These are phyloP conservation scores for Colletotrichum melonis DNA, from an alignment of 2,329 filamentous ascomycete species.

Conservation along the genomic window DNA sequence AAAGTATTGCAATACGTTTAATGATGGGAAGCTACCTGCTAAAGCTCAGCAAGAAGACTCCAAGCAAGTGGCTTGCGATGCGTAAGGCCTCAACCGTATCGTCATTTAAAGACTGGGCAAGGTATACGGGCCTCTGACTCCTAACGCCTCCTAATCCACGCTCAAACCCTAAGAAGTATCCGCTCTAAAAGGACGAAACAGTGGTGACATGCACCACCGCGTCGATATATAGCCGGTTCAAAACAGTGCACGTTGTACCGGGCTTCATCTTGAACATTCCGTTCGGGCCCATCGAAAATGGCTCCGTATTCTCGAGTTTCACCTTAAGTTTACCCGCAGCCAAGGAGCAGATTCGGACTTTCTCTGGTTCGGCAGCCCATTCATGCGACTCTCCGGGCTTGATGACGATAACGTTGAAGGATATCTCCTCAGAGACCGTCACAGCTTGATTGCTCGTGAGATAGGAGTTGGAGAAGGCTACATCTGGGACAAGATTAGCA, in stretches of 20 bases:
- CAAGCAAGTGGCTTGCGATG: neutral
- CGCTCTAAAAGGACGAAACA: constrained; percentile 33
- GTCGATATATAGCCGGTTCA: constrained; percentile 58
- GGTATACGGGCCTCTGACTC: too few species aligned
- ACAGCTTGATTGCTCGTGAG: constrained; percentile 50
- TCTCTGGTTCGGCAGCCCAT: constrained; percentile 44
- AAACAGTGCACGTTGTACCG: constrained; percentile 49
- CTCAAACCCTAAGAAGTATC: neutral
- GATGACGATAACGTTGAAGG: constrained; percentile 54
- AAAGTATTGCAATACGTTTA: neutral
- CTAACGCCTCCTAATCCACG: too few species aligned
- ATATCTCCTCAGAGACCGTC: constrained; percentile 49
- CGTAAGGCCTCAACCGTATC: neutral
- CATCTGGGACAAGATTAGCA: constrained; percentile 42
- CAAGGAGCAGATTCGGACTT: constrained; percentile 53
- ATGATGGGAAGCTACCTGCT: neutral
- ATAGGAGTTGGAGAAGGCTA: constrained; percentile 58
- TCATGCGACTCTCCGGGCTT: constrained; percentile 50
- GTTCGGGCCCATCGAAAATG: constrained; percentile 54
- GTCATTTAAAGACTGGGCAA: too few species aligned
- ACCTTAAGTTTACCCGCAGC: constrained; percentile 54
- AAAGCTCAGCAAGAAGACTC: neutral
- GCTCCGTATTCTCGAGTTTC: constrained; percentile 46
- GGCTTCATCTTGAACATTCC: constrained; percentile 57
- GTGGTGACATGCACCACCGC: constrained; percentile 55